Conservation (phyloP, 2,329 filamentous ascomycete species). For the Gaeumannomyces sp. region DNA sequence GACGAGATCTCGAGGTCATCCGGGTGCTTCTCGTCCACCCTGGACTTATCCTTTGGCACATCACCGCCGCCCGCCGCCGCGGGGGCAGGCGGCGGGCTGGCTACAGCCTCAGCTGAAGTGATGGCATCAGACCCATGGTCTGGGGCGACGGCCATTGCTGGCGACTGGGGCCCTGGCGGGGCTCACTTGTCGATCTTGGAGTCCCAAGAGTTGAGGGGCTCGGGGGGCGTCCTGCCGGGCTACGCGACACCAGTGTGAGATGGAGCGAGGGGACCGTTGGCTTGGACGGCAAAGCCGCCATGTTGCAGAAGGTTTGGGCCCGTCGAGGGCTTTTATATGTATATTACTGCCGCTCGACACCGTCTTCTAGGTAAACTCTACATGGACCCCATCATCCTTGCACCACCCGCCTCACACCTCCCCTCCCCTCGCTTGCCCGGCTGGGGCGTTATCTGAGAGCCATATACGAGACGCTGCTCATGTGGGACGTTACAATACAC, state of each 20-base stretch:
- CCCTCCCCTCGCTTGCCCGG: neutral
- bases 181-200: neutral
- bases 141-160: neutral
- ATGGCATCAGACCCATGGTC: neutral
- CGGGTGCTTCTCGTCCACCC: conserved; percentile 9
- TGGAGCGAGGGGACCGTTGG: neutral
- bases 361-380: neutral
- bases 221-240: too few species aligned
- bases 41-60: neutral
- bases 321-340: neutral
- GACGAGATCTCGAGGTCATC: conserved; percentile 13
- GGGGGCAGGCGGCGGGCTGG: neutral
- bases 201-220: too few species aligned
- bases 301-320: neutral
- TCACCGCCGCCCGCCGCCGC: neutral
- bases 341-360: too few species aligned
- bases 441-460: neutral
- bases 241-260: neutral
- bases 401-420: too few species aligned
- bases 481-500: neutral
- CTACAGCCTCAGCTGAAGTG: neutral
- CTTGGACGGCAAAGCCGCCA: neutral
- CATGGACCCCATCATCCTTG: neutral
- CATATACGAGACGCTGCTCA: neutral
- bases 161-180: too few species aligned